Evolutionary conservation across 305 asterid genomes (phyloP).

Genomic region (Fraxinus dipetala): DNA sequence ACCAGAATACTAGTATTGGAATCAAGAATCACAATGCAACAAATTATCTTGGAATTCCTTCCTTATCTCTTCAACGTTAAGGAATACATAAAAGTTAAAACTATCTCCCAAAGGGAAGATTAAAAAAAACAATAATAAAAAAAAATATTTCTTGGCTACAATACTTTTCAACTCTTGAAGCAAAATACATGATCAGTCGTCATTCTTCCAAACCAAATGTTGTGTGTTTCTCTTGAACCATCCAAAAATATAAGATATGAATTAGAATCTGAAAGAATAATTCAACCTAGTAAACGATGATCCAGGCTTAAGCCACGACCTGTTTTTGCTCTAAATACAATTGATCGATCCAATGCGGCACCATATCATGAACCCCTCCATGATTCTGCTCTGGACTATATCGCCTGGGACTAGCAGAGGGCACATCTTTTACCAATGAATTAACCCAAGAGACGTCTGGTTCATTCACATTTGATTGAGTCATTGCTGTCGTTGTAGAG

Average conservation of each 20-base stretch:
- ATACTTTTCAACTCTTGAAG: slow-evolving; percentile 1
- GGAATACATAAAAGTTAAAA: slow-evolving; percentile 19
- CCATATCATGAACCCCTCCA: slow-evolving; percentile 20
- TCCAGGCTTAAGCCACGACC: slow-evolving; percentile 34
- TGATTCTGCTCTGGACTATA: slow-evolving; percentile 19
- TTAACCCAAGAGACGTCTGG: slow-evolving; percentile 49
- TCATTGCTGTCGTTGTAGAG: neutral
- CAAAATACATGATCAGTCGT: slow-evolving; percentile 5
- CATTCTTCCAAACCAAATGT: slow-evolving; percentile 15
- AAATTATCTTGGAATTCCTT: slow-evolving; percentile 10
- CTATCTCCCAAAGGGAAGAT: slow-evolving; percentile 10
- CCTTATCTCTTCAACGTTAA: slow-evolving; percentile 8
- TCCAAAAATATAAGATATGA: slow-evolving; percentile 19
- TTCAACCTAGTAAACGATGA: slow-evolving; percentile 12
- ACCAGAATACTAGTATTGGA: neutral
- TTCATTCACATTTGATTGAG: slow-evolving; percentile 19
- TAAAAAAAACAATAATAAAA: too few relatives aligned
- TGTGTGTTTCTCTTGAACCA: neutral
- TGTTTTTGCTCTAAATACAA: slow-evolving; percentile 20
- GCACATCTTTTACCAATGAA: slow-evolving; percentile 34
- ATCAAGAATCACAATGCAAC: neutral
- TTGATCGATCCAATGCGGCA: slow-evolving; percentile 41
- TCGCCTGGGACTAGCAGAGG: slow-evolving; percentile 8
- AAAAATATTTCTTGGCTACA: neutral
- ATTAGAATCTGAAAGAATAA: slow-evolving; percentile 47